phyloP scores from a whole-genome alignment of 73 alveolate genomes.

The Paramecium octaurelia region DNA sequence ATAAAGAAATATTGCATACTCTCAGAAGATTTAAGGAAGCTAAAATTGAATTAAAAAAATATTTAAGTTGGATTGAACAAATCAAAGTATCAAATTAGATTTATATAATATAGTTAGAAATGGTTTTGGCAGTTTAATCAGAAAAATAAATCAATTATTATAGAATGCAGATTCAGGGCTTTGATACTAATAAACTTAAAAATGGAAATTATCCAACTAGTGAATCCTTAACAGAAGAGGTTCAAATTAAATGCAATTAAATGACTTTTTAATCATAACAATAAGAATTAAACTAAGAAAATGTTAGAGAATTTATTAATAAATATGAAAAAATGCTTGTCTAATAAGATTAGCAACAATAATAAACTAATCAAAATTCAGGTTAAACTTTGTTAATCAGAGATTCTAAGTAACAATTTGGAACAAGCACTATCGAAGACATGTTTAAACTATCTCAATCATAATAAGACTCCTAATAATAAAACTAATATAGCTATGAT shows the following conservation, averaged over 20 bases:
- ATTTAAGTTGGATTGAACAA: slow-evolving; percentile 18
- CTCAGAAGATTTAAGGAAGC: slow-evolving; percentile 3
- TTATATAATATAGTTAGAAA: background rate
- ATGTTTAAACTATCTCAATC: background rate
- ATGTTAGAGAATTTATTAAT: background rate
- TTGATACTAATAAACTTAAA: background rate
- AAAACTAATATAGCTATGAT: background rate
- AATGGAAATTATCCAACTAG: background rate
- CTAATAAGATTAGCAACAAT: background rate
- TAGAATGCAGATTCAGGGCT: background rate
- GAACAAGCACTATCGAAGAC: background rate
- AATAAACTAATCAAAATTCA: background rate
- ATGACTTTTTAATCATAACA: background rate
- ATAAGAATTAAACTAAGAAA: background rate
- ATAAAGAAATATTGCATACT: background rate
- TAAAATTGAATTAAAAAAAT: background rate
- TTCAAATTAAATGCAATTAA: background rate
- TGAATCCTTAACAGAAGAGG: background rate
- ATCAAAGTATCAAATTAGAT: background rate
- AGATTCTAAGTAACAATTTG: background rate
- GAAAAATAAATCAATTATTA: background rate
- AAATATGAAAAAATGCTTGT: background rate
- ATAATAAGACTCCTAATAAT: background rate
- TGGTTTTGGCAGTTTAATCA: background rate
- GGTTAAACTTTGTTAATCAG: background rate